phyloP scores from a whole-genome alignment of 208 protist genomes.

The Porcisia hertigi region DNA sequence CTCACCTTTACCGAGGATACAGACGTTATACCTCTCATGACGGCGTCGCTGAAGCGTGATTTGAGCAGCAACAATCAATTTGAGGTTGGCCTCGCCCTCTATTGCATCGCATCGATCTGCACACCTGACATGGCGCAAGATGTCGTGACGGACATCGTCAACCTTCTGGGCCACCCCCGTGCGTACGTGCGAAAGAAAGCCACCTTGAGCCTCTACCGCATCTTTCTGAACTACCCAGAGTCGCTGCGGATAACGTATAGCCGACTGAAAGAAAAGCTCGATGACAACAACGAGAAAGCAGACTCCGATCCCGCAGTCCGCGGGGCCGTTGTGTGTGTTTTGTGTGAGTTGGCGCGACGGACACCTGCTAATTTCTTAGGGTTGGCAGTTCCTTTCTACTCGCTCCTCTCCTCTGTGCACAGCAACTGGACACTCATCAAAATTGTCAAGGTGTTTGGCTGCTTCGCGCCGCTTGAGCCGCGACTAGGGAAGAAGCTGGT shows the following conservation, averaged over 20 bases:
- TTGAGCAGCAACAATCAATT: slow-evolving; percentile 94
- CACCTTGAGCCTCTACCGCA: slow-evolving; percentile 95
- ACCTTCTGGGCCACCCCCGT: slow-evolving; percentile 87
- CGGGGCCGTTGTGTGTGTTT: slow-evolving; percentile 96
- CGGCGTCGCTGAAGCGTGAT: slow-evolving; percentile 97
- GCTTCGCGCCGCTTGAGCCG: slow-evolving; percentile 96
- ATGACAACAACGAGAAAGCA: slow-evolving; percentile 86
- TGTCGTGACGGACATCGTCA: slow-evolving; percentile 95
- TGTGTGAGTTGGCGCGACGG: slow-evolving; percentile 97
- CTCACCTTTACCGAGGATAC: slow-evolving; percentile 95
- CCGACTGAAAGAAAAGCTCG: slow-evolving; percentile 96
- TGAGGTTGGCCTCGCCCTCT: slow-evolving; percentile 95
- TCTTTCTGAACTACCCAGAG: slow-evolving; percentile 98
- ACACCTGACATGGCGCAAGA: slow-evolving; percentile 96
- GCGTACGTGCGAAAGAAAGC: slow-evolving; percentile 97
- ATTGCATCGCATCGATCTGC: slow-evolving; percentile 96
- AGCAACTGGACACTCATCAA: slow-evolving; percentile 99
- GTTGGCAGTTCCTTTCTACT: slow-evolving; percentile 97
- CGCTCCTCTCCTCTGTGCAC: slow-evolving; percentile 91
- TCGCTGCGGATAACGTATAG: slow-evolving; percentile 96
- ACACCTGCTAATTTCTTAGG: slow-evolving; percentile 98
- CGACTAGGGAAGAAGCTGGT: slow-evolving; percentile 98
- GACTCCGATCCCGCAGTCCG: slow-evolving; percentile 91
- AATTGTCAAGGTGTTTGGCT: slow-evolving; percentile 98
- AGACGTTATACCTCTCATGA: slow-evolving; percentile 97